Conservation (phyloP, 1,284 basidiomycete genomes). For the Albatrellus sp. region DNA sequence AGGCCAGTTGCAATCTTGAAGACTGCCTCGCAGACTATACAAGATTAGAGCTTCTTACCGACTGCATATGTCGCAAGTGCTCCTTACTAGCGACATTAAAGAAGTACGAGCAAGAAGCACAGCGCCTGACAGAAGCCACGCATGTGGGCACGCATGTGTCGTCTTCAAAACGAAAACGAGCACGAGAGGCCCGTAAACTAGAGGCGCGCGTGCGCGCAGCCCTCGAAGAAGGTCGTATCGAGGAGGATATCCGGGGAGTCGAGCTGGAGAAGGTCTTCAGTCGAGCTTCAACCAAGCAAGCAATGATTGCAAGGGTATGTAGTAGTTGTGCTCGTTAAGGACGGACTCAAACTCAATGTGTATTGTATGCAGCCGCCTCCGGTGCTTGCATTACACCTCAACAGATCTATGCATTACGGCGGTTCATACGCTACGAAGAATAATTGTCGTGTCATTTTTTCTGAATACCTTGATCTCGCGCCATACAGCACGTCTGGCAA, state of each 20-base stretch:
- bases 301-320: constrained; percentile 74
- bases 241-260: constrained; percentile 68
- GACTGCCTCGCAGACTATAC: constrained; percentile 75
- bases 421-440: constrained; percentile 67
- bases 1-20: constrained; percentile 52
- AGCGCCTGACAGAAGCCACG: constrained; percentile 35
- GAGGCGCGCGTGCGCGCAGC: constrained; percentile 47
- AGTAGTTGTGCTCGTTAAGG: not conserved
- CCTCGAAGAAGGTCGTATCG: constrained; percentile 64
- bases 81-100: constrained; percentile 61
- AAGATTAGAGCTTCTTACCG: constrained; percentile 67
- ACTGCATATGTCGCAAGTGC: constrained; percentile 77
- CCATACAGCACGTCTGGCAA: constrained; percentile 69
- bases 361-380: constrained; percentile 51
- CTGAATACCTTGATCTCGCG: constrained; percentile 77
- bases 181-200: constrained; percentile 55
- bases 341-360: constrained; percentile 8
- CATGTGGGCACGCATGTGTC: constrained; percentile 29
- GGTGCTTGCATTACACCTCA: constrained; percentile 76
- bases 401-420: constrained; percentile 73
- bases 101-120: constrained; percentile 45
- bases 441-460: constrained; percentile 66
- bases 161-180: constrained; percentile 57
- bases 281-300: constrained; percentile 72
- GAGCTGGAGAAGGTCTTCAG: constrained; percentile 65